Base-by-base conservation (phyloP, 495 filamentous ascomycete genomes). In the Chaetomium fimeti region DNA sequence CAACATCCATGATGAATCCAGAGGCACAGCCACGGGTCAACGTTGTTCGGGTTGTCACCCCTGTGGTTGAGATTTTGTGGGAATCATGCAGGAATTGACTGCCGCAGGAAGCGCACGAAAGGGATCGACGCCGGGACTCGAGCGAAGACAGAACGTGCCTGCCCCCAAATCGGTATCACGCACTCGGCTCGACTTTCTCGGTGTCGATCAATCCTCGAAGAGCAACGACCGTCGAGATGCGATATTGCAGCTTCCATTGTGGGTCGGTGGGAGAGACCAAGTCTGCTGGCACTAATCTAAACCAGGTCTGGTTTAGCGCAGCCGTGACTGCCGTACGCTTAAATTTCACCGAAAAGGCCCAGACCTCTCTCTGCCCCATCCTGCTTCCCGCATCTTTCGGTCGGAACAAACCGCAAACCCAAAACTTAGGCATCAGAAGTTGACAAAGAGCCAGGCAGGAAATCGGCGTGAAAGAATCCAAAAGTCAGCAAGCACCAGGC, bases 301-400 rank as follows among this genome's bases (percentile, higher is more conserved):
- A 47, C 57, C 57, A 36, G 43, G 11, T 27, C 25, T 13, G 57
- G 57, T 36, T 48, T 60, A 60, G 57, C 42, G 57, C 27, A 22
- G 7, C 8, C 8, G 0, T 13, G 36, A 57, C n/a, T 57, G 20
- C 54, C 54, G 54, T 25, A 11, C 32, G 3, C 32, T 24, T 5
- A 16, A 42, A 29, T n/a, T 13, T 27, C 12, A 18, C 48, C 24
- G 6, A 2, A 1, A 11, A 16, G 22, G 49, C 24, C 49, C 49
- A 52, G 24, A 28, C 49, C 24, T 43, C 40, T n/a, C n/a, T n/a
- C 13, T 11, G 13, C 40, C 13, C 40, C 2, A 18, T 43, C 13
- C 4, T 11, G 18, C 40, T 1, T 36, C 32, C 3, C 32, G 1
- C 5, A 36, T 11, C n/a, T n/a, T n/a, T 11, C 32, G 32, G 32